Evolutionary conservation across 202 grass and related monocot genomes (phyloP).

Genomic region (Bolboschoenoplectus hybrid): DNA sequence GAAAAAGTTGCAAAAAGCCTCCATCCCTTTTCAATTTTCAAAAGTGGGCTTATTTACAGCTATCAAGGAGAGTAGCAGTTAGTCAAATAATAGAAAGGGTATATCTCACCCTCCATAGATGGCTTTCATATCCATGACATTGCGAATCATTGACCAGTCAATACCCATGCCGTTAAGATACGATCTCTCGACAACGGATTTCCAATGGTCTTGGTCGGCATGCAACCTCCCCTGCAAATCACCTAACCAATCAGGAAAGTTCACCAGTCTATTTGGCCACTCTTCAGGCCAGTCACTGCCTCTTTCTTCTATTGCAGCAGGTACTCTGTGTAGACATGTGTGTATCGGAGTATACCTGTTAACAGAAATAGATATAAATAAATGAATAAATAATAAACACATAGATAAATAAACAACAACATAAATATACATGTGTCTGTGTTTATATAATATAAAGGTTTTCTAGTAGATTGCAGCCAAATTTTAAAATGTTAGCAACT

Average conservation of each 20-base stretch:
- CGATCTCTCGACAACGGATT: conserved; percentile 80
- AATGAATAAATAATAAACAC: background rate
- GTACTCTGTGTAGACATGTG: conserved; percentile 83
- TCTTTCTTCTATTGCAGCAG: conserved; percentile 82
- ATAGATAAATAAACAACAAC: background rate
- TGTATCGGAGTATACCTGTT: conserved; percentile 78
- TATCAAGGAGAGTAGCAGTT: conserved; percentile 3
- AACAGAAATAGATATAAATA: conserved; percentile 34
- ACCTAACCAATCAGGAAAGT: conserved; percentile 81
- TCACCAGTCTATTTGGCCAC: conserved; percentile 87
- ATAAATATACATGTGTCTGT: background rate
- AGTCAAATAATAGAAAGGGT: conserved; percentile 24
- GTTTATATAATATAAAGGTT: conserved; percentile 10
- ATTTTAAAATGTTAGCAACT: background rate
- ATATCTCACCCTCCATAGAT: conserved; percentile 77
- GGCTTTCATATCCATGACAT: conserved; percentile 92
- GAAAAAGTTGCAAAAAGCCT: background rate
- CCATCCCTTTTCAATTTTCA: background rate
- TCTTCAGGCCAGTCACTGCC: conserved; percentile 94
- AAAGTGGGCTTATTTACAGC: background rate
- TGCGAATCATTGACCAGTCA: conserved; percentile 84
- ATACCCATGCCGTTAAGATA: conserved; percentile 89
- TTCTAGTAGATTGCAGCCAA: conserved; percentile 16
- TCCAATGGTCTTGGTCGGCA: conserved; percentile 77
- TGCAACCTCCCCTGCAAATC: conserved; percentile 62